Evolutionary conservation across 441 rosid species (phyloP).

Genomic region (Populus hybrid): DNA sequence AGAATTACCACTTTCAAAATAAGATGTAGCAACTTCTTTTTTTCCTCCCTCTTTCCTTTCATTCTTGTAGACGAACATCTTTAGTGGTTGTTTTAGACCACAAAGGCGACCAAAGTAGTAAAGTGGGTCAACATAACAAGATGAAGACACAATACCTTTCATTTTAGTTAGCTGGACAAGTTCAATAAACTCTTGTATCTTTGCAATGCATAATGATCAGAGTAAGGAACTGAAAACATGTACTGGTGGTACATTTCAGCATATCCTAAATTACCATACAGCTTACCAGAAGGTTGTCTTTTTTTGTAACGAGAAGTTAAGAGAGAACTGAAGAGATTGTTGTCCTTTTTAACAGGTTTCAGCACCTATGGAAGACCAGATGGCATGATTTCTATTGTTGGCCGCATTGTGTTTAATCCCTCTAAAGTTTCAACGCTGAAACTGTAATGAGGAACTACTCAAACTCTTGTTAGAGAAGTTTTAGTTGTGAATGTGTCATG

Average conservation of each 20-base stretch:
- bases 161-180: too few species aligned
- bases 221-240: slow-evolving; percentile 46
- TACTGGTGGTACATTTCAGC: slow-evolving; percentile 48
- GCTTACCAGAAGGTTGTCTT: slow-evolving; percentile 23
- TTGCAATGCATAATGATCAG: slow-evolving; percentile 69
- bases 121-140: too few species aligned
- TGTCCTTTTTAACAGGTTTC: slow-evolving; percentile 37
- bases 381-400: slow-evolving; percentile 60
- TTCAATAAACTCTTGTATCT: slow-evolving; percentile 38
- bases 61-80: slow-evolving; percentile 18
- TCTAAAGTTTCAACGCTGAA: too few species aligned
- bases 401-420: too few species aligned
- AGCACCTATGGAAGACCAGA: slow-evolving; percentile 80
- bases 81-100: slow-evolving; percentile 32
- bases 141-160: too few species aligned
- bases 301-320: slow-evolving; percentile 24
- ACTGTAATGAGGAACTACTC: too few species aligned
- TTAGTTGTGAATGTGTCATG: too few species aligned
- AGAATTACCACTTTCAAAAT: background rate
- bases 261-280: slow-evolving; percentile 16
- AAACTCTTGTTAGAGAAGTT: too few species aligned
- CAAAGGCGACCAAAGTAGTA: slow-evolving; percentile 34
- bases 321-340: slow-evolving; percentile 39
- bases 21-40: slow-evolving; percentile 20
- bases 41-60: slow-evolving; percentile 20